Base-by-base conservation (phyloP, 257 asterid genomes). In the Fraxinus quadrangulata region DNA sequence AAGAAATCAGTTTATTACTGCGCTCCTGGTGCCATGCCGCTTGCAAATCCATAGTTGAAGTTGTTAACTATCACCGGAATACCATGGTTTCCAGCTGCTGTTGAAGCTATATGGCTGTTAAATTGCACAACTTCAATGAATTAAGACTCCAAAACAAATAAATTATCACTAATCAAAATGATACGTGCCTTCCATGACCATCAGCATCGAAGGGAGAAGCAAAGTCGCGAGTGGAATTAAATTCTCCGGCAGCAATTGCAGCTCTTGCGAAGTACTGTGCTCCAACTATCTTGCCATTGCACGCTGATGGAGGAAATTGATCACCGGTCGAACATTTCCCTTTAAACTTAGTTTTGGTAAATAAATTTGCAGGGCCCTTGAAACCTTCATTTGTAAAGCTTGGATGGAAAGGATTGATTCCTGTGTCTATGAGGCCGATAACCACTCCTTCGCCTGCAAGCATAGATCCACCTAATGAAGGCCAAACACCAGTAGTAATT, bases 21-120 rank as follows among this genome's bases (percentile, higher is more conserved):
- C 56, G 94, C 93, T 56, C 93, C 90, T 17, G 95, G 97, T 77
- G 95, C 97, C 97, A 91, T 91, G 36, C 95, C 95, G 70, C 93
- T 88, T 61, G 93, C 95, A 74, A 77, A 77, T 24, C 94, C 97
- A 70, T 88, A 91, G 75, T 71, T 88, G 82, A 87, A 89, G 80
- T 86, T 73, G 83, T 91, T 84, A 66, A 68, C 86, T 16, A 83
- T 78, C 42, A 88, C 93, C 0, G 87, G 87, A 77, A 87, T 63
- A 17, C 78, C 69, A 82, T 85, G 83, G 79, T 82, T 90, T 78
- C 95, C 97, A n/a, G 92, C 97, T 71, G 93, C 97, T 76, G 84
- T 90, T 47, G 97, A 87, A 70, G 97, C 93, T 68, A 92, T 90
- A 77, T 88, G 97, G 86, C 97, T 91, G 87, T 69, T 16, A 77